Conservation (phyloP, 2,329 filamentous ascomycete species). For the Trichophyton simii region DNA sequence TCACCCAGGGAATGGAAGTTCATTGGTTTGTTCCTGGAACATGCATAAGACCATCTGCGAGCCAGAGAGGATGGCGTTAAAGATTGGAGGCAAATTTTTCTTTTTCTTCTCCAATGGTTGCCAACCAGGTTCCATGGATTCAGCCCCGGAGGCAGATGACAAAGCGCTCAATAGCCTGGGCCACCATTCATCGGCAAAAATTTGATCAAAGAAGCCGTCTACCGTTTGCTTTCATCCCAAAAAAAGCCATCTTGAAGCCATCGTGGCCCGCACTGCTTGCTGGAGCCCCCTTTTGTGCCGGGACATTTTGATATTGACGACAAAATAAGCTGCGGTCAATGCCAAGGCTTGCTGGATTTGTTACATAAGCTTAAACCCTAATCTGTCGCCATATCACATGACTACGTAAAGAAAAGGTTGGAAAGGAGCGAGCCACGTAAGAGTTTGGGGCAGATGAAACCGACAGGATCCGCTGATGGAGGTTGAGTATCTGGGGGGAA, state of each 20-base stretch:
- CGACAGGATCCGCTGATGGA: not conserved
- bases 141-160: not conserved
- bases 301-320: not conserved
- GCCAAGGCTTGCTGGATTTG: not conserved
- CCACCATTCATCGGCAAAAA: not conserved
- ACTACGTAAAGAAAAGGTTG: not conserved
- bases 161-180: not conserved
- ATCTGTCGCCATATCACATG: not conserved
- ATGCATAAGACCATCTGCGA: not conserved
- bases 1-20: not conserved
- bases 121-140: conserved; percentile 2
- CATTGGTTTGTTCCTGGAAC: conserved; percentile 3
- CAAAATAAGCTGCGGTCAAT: not conserved
- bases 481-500: not conserved
- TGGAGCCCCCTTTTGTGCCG: no score
- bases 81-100: not conserved
- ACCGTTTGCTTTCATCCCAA: not conserved
- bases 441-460: not conserved
- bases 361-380: not conserved
- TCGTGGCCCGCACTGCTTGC: not conserved
- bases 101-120: not conserved
- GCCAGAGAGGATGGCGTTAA: conserved; percentile 1
- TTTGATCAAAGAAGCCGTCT: not conserved
- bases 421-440: not conserved
- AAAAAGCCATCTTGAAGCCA: not conserved